A percentile compares a stretch with the other conserved stretches of the same genome.
Evolutionary conservation across 2,329 filamentous ascomycete species (phyloP).

Genomic region (Trichocomaceae sp.): DNA sequence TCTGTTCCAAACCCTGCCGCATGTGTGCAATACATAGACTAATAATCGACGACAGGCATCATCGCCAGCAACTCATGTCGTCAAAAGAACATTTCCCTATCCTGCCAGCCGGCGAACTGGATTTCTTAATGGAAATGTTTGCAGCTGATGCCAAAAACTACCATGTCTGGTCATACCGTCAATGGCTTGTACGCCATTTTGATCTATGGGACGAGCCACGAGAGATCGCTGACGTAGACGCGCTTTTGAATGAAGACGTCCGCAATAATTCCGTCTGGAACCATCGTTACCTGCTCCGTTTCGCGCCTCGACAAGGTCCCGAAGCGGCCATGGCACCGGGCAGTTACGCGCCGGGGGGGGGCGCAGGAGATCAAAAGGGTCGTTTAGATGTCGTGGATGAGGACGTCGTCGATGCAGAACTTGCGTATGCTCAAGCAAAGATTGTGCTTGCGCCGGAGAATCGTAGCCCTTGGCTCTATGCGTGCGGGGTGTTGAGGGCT

Average conservation of each 20-base stretch:
- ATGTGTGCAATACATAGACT: background rate
- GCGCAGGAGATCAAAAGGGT: slow-evolving; percentile 20
- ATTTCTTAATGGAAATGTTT: slow-evolving; percentile 76
- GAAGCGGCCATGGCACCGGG: slow-evolving; percentile 31
- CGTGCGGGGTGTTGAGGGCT: slow-evolving; percentile 67
- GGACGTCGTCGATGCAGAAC: slow-evolving; percentile 64
- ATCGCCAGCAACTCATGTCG: slow-evolving; percentile 51
- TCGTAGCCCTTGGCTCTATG: slow-evolving; percentile 88
- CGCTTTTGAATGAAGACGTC: slow-evolving; percentile 70
- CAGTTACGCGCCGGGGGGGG: background rate
- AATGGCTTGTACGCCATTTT: slow-evolving; percentile 65
- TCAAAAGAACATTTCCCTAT: slow-evolving; percentile 43
- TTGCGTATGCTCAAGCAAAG: slow-evolving; percentile 65
- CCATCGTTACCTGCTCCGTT: slow-evolving; percentile 90
- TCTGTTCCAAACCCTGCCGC: background rate
- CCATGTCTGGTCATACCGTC: slow-evolving; percentile 94
- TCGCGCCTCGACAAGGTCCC: slow-evolving; percentile 52
- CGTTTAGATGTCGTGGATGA: slow-evolving; percentile 47
- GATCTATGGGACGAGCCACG: slow-evolving; percentile 48
- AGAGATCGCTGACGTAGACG: slow-evolving; percentile 65
- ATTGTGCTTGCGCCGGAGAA: slow-evolving; percentile 83
- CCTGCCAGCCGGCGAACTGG: slow-evolving; percentile 60
- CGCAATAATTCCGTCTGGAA: slow-evolving; percentile 98
- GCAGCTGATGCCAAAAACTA: slow-evolving; percentile 90
- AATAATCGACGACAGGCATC: slow-evolving; percentile 42